A percentile compares a stretch with the other conserved stretches of the same genome.
Evolutionary conservation across 2,329 filamentous ascomycete species (phyloP).

Genomic region (Paecilomyces dactylethromorphus): DNA sequence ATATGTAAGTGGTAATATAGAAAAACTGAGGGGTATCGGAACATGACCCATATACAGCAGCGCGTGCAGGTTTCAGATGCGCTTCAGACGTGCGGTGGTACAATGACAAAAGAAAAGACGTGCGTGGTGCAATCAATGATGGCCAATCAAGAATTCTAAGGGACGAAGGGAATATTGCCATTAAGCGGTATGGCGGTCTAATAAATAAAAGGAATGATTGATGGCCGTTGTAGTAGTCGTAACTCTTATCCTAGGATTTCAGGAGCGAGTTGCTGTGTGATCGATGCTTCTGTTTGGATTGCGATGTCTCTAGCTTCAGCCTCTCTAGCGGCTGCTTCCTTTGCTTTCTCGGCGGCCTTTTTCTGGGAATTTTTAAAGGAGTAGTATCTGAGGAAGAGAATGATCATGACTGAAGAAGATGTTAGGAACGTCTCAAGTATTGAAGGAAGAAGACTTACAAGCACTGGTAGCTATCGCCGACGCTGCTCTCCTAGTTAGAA

Average conservation of each 20-base stretch:
- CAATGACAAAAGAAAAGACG: neutral
- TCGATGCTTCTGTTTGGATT: slow-evolving; percentile 5
- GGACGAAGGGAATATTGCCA: neutral
- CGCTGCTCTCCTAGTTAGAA: slow-evolving; percentile 61
- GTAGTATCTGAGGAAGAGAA: slow-evolving; percentile 40
- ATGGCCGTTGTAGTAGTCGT: neutral
- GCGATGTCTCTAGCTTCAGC: slow-evolving; percentile 15
- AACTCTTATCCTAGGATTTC: slow-evolving; percentile 8
- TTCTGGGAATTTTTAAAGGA: slow-evolving; percentile 32
- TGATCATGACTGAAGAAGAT: slow-evolving; percentile 37
- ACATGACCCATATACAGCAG: neutral
- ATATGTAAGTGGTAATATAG: neutral
- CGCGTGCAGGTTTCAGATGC: neutral
- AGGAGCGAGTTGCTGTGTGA: slow-evolving; percentile 7
- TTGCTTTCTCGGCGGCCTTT: slow-evolving; percentile 28
- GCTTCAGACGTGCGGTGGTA: neutral
- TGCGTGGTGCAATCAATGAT: neutral
- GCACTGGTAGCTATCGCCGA: slow-evolving; percentile 50
- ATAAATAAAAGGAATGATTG: neutral
- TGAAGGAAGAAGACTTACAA: slow-evolving; percentile 27
- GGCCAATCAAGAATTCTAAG: neutral
- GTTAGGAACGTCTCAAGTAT: neutral
- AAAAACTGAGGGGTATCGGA: neutral
- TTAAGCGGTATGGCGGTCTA: neutral
- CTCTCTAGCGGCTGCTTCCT: slow-evolving; percentile 26